These are phyloP conservation scores for Termitomyces sp. DNA, from an alignment of 768 basidiomycete genomes.

Conservation along the genomic window DNA sequence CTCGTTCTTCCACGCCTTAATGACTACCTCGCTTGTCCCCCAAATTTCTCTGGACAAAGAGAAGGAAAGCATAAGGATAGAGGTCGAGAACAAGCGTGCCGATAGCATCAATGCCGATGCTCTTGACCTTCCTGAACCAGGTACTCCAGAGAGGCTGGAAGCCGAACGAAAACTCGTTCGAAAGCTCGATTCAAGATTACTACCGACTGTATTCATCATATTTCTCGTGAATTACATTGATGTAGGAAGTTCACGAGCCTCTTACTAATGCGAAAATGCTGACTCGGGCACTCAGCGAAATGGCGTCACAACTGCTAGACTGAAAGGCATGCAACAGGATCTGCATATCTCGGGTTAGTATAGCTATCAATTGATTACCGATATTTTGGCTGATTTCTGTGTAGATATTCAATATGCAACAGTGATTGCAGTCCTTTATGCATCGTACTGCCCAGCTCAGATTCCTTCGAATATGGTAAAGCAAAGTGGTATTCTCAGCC, in stretches of 20 bases:
- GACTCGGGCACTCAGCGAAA: constrained; percentile 29
- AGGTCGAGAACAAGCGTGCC: constrained; percentile 4
- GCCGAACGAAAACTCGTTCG: constrained; percentile 43
- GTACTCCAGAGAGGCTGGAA: constrained; percentile 24
- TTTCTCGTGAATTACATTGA: constrained; percentile 69
- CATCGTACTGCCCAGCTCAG: constrained; percentile 57
- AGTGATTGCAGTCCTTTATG: constrained; percentile 48
- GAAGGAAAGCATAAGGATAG: constrained; percentile 13
- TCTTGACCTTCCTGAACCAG: constrained; percentile 13
- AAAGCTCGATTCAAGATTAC: constrained; percentile 48
- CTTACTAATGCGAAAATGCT: background rate
- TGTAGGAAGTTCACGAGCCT: constrained; percentile 25
- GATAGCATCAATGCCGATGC: background rate
- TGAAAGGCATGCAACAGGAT: constrained; percentile 47
- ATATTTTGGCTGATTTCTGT: constrained; percentile 11
- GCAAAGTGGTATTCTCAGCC: constrained; percentile 1
- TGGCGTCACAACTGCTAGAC: constrained; percentile 42
- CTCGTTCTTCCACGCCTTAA: background rate
- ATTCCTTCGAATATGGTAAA: constrained; percentile 65
- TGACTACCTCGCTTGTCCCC: background rate
- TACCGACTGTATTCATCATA: constrained; percentile 54
- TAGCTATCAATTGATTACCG: background rate
- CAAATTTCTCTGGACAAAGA: constrained; percentile 8
- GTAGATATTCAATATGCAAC: constrained; percentile 50
- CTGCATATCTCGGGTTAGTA: constrained; percentile 35